phyloP scores from a whole-genome alignment of 768 basidiomycete genomes.

The Cystobasidium onofrii region DNA sequence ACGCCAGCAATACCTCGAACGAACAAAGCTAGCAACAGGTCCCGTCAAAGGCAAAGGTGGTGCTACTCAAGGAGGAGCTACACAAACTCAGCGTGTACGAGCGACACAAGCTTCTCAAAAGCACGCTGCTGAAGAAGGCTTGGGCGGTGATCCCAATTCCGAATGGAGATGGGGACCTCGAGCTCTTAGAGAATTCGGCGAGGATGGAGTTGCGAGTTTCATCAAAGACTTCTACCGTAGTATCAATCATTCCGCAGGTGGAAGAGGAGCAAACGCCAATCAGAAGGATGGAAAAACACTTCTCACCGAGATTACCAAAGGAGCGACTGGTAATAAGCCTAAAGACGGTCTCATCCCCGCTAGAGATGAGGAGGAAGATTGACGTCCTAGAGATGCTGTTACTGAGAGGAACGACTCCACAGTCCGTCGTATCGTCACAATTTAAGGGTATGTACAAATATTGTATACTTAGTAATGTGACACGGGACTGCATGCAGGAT shows the following conservation, averaged over 20 bases:
- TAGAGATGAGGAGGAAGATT: conserved; percentile 3
- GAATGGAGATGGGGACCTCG: conserved; percentile 91
- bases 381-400: no score
- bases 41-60: conserved; percentile 34
- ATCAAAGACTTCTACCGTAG: conserved; percentile 70
- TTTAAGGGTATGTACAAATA: background rate
- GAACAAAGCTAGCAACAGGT: conserved; percentile 40
- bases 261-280: background rate
- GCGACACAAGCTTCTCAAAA: conserved; percentile 50
- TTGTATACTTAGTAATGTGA: background rate
- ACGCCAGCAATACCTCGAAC: conserved; percentile 72
- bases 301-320: background rate
- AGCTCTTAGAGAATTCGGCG: conserved; percentile 72
- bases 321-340: conserved; percentile 1
- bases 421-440: background rate
- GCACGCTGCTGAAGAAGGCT: conserved; percentile 6
- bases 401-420: background rate
- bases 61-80: conserved; percentile 47
- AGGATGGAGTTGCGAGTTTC: conserved; percentile 63
- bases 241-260: background rate
- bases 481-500: background rate
- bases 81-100: conserved; percentile 44
- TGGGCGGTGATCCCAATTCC: conserved; percentile 46
- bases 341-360: background rate
- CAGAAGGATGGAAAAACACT: conserved; percentile 9